Percentiles rank a stretch among this genome's conserved stretches.
Conservation (phyloP, 176 grass and related monocot genomes). For the Aegilops sharonensis region DNA sequence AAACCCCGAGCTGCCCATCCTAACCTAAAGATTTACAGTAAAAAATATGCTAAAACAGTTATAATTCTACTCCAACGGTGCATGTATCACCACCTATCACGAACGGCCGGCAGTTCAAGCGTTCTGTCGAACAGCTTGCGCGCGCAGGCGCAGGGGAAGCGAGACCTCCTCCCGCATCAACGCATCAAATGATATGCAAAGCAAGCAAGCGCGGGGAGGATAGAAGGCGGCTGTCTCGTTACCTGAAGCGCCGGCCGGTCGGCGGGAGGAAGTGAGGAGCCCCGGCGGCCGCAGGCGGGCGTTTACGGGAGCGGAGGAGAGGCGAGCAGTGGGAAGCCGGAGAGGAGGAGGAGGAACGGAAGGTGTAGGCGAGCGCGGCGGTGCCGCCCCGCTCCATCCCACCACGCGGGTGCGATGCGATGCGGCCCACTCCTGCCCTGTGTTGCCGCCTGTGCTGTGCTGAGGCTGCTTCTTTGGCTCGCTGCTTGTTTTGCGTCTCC, state of each 20-base stretch:
- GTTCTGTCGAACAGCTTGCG: conserved; percentile 32
- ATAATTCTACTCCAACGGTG: not conserved
- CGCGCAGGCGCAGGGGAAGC: not conserved
- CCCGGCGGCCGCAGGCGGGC: not conserved
- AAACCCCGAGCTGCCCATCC: no score
- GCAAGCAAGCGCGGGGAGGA: not conserved
- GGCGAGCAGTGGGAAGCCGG: conserved; percentile 23
- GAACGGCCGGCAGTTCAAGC: not conserved
- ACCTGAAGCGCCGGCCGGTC: conserved; percentile 25
- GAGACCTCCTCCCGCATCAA: not conserved
- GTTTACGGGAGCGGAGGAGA: conserved; percentile 13
- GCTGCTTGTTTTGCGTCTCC: not conserved
- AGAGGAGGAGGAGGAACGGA: conserved; percentile 36
- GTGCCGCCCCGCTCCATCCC: conserved; percentile 48
- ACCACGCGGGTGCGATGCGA: conserved; percentile 38
- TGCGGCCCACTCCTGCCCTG: not conserved
- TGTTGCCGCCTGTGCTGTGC: not conserved
- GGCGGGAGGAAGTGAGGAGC: not conserved
- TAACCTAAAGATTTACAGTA: not conserved
- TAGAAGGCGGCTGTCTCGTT: not conserved
- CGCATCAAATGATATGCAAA: not conserved
- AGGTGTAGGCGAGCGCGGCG: conserved; percentile 35
- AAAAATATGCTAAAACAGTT: not conserved
- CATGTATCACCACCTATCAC: not conserved
- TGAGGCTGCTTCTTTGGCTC: not conserved